phyloP scores from a whole-genome alignment of 2,329 filamentous ascomycete species.

The Trichophyton mentagrophytes region DNA sequence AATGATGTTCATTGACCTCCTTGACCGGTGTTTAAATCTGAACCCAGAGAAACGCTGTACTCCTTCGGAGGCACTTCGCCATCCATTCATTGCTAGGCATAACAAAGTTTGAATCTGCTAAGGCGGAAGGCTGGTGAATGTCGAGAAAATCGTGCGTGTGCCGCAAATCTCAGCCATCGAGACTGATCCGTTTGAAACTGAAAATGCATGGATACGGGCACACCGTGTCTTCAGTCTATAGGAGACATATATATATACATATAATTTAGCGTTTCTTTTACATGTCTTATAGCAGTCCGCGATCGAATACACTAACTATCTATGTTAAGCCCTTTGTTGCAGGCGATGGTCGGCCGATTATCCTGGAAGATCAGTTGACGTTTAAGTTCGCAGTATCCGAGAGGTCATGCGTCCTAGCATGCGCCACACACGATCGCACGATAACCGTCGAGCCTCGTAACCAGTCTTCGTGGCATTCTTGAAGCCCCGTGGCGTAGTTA shows the following conservation, averaged over 20 bases:
- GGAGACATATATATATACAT: background rate
- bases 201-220: background rate
- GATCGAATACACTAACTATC: background rate
- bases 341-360: background rate
- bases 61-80: constrained; percentile 70
- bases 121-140: background rate
- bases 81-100: constrained; percentile 58
- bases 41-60: constrained; percentile 90
- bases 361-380: background rate
- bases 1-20: constrained; percentile 68
- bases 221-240: background rate
- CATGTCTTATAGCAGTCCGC: background rate
- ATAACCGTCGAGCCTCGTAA: background rate
- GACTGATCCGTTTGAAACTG: background rate
- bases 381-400: background rate
- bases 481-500: background rate
- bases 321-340: background rate
- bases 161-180: background rate
- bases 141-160: background rate
- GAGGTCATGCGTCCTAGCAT: background rate
- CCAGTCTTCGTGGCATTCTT: background rate
- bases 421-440: background rate
- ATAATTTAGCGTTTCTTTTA: background rate
- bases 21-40: constrained; percentile 76
- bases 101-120: constrained; percentile 1